phyloP scores from a whole-genome alignment of 2,329 filamentous ascomycete genomes.

The Aspergillus brasiliensis region DNA sequence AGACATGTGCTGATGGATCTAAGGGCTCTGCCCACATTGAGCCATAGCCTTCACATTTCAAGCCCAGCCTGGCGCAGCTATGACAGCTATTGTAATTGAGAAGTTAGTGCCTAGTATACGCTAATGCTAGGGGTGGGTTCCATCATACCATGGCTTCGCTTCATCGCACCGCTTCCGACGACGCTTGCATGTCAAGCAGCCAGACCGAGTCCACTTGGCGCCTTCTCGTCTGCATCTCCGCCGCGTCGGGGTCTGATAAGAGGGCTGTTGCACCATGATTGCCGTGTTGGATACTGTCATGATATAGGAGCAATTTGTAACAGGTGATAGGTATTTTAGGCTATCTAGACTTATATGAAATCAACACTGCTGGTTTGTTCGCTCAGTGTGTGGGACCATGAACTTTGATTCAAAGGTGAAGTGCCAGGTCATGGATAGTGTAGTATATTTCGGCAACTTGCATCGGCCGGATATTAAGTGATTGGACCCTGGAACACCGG shows the following conservation, averaged over 20 bases:
- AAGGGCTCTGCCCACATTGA: constrained; percentile 41
- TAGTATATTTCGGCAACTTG: too few species aligned
- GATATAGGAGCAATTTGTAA: not conserved
- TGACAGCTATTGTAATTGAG: constrained; percentile 29
- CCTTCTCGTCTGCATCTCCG: constrained; percentile 31
- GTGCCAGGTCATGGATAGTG: too few species aligned
- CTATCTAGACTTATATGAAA: not conserved
- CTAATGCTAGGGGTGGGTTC: not conserved
- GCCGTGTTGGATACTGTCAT: not conserved
- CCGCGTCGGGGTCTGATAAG: constrained; percentile 2
- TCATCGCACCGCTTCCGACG: constrained; percentile 43
- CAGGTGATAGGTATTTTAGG: not conserved
- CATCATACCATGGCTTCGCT: constrained; percentile 36
- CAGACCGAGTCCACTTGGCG: constrained; percentile 40
- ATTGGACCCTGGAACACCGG: too few species aligned
- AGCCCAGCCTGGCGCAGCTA: constrained; percentile 36
- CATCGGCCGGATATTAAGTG: too few species aligned
- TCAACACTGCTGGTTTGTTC: too few species aligned
- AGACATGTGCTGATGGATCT: constrained; percentile 34
- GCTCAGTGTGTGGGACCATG: too few species aligned
- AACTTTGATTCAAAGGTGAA: too few species aligned
- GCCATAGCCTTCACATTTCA: constrained; percentile 41
- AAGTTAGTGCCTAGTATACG: not conserved
- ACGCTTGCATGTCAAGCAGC: constrained; percentile 44
- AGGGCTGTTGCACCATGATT: not conserved